phyloP scores from a whole-genome alignment of 1,284 basidiomycete species.

The Termitomyces sp. region DNA sequence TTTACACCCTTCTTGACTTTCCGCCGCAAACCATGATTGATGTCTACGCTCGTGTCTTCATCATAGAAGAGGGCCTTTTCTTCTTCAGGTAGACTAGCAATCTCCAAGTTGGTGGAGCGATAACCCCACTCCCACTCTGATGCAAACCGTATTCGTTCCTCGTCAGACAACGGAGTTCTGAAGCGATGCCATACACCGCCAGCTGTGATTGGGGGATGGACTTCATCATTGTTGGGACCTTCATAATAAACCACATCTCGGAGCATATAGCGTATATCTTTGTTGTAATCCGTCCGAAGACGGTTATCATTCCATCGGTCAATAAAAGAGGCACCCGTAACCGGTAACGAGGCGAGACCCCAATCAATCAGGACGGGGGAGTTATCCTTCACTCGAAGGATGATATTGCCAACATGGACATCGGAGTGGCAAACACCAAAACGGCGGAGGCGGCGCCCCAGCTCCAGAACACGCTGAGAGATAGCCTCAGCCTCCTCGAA shows the following conservation, averaged over 20 bases:
- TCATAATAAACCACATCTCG: not conserved
- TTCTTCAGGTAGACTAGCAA: not conserved
- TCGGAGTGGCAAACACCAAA: not conserved
- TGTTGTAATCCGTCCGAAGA: not conserved
- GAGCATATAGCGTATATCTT: not conserved
- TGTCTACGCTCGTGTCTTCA: not conserved
- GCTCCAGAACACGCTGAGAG: not conserved
- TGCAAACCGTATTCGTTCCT: not conserved
- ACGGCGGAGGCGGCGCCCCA: not conserved
- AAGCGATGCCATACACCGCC: too few species aligned
- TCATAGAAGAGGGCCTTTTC: not conserved
- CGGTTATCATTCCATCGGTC: not conserved
- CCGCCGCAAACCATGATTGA: not conserved
- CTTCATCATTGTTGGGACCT: not conserved
- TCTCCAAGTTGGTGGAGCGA: not conserved
- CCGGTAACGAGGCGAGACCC: not conserved
- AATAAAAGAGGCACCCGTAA: not conserved
- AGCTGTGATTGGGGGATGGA: not conserved
- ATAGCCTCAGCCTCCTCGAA: not conserved
- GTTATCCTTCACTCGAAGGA: not conserved
- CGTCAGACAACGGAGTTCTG: not conserved
- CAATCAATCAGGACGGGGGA: not conserved
- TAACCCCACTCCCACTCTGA: not conserved
- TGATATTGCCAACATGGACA: not conserved
- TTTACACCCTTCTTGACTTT: not conserved